These are phyloP conservation scores for Colletotrichum liriopes DNA, from an alignment of 2,329 filamentous ascomycete genomes.

Conservation along the genomic window DNA sequence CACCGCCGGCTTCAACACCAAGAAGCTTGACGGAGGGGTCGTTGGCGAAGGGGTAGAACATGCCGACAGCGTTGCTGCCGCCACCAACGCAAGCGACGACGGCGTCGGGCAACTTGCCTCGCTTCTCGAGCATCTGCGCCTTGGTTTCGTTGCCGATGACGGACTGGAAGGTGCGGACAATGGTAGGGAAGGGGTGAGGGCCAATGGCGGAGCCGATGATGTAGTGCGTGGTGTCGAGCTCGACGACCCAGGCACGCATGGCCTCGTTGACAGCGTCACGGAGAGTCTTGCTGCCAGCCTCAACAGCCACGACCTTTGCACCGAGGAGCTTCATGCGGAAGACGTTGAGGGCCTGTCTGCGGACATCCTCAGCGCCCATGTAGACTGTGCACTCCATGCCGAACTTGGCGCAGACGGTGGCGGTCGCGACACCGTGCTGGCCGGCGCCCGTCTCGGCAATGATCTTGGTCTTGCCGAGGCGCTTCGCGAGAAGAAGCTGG, in stretches of 20 bases:
- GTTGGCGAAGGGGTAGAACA: constrained; percentile 97
- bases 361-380: constrained; percentile 98
- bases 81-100: constrained; percentile 98
- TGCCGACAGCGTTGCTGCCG: constrained; percentile 94
- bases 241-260: constrained; percentile 92
- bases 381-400: constrained; percentile 98
- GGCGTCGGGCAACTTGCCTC: constrained; percentile 92
- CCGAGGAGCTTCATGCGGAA: constrained; percentile 98
- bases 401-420: constrained; percentile 97
- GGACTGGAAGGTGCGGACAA: constrained; percentile 97
- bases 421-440: constrained; percentile 97
- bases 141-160: constrained; percentile 97
- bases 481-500: constrained; percentile 87
- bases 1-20: constrained; percentile 95
- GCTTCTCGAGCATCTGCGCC: constrained; percentile 87
- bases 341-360: constrained; percentile 95
- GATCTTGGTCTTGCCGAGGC: constrained; percentile 95
- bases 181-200: constrained; percentile 97
- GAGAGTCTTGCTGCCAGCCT: constrained; percentile 87
- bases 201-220: constrained; percentile 98
- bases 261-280: constrained; percentile 96
- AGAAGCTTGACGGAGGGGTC: constrained; percentile 89
- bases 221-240: constrained; percentile 96
- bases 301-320: constrained; percentile 92
- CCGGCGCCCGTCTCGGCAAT: constrained; percentile 98